Conservation (phyloP, 208 protist species). For the Leishmania lainsoni region DNA sequence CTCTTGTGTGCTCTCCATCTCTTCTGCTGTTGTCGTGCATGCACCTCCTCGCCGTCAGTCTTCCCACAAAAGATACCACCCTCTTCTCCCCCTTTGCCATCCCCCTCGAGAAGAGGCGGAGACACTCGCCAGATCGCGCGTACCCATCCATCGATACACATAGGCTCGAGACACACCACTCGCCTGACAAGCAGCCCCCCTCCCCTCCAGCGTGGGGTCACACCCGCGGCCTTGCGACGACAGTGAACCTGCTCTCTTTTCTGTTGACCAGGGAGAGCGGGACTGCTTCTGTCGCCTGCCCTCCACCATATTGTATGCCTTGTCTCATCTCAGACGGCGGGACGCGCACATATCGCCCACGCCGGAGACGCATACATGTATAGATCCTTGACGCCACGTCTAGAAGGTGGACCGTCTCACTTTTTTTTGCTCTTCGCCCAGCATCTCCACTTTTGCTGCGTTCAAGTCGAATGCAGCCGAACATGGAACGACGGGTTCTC, state of each 20-base stretch:
- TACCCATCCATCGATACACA: neutral
- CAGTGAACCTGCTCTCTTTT: neutral
- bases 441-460: neutral
- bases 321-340: neutral
- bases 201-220: neutral
- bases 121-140: neutral
- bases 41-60: neutral
- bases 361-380: neutral
- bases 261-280: neutral
- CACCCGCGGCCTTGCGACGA: neutral
- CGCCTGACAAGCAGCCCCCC: neutral
- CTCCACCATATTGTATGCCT: neutral
- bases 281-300: neutral
- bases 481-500: constrained; percentile 17
- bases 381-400: neutral
- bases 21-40: neutral
- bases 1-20: neutral
- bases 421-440: neutral
- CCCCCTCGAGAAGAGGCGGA: neutral
- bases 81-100: neutral
- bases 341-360: neutral
- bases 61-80: neutral
- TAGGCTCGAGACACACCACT: neutral
- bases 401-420: neutral
- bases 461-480: neutral